Percentiles rank a stretch among this genome's conserved stretches.
Evolutionary conservation across 148 eudicot species (phyloP).

Genomic region (Cornus florida): DNA sequence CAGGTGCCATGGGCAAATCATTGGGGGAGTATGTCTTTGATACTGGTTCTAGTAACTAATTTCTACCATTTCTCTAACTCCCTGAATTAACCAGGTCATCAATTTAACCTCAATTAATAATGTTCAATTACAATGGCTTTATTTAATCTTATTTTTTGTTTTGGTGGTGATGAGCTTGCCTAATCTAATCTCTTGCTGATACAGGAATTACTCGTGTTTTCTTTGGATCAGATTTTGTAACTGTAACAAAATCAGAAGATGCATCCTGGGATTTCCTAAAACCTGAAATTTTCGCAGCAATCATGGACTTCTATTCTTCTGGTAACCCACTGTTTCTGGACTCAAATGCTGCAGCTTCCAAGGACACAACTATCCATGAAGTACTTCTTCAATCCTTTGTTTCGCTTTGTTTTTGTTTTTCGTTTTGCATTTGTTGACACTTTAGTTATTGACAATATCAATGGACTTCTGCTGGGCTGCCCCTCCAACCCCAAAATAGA

Average conservation of each 20-base stretch:
- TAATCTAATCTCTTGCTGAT: background rate
- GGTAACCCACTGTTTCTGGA: conserved; percentile 86
- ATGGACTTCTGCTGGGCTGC: background rate
- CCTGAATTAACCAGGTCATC: no score
- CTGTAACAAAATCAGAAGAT: conserved; percentile 90
- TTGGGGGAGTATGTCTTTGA: no score
- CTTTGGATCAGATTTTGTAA: conserved; percentile 91
- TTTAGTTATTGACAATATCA: background rate
- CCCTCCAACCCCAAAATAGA: background rate
- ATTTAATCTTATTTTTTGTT: no score
- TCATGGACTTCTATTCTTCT: conserved; percentile 92
- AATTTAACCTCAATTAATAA: no score
- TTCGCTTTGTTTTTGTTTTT: background rate
- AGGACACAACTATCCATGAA: conserved; percentile 89
- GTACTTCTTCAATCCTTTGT: conserved; percentile 30
- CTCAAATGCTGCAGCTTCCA: conserved; percentile 71
- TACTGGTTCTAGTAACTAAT: no score
- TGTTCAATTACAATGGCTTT: no score
- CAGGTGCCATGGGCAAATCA: no score
- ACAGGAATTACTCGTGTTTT: conserved; percentile 91
- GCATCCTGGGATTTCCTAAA: conserved; percentile 83
- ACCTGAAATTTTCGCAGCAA: conserved; percentile 91
- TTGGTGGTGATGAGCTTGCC: background rate
- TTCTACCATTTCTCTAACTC: no score
- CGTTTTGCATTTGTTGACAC: background rate